These are phyloP conservation scores for Tremellales sp. DNA, from an alignment of 1,284 basidiomycete genomes.

Conservation along the genomic window DNA sequence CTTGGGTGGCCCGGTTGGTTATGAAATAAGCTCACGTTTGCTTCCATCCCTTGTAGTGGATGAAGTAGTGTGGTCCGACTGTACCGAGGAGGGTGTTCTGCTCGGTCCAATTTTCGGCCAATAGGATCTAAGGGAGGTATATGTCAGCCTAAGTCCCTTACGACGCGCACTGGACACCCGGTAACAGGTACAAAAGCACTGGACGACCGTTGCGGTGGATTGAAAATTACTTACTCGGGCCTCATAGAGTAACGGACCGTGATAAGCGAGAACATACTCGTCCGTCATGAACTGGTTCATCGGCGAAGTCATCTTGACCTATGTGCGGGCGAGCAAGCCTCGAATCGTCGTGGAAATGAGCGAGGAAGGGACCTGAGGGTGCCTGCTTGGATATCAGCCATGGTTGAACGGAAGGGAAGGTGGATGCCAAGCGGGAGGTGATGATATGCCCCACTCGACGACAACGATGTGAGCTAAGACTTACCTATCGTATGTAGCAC, in stretches of 20 bases:
- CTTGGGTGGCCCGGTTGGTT: background rate
- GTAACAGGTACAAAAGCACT: background rate
- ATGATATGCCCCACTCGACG: no score
- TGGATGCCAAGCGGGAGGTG: no score
- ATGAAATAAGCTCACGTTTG: constrained; percentile 66
- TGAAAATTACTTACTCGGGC: constrained; percentile 61
- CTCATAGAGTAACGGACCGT: constrained; percentile 90
- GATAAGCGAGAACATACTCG: constrained; percentile 88
- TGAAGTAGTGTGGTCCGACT: constrained; percentile 80
- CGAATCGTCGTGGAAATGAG: background rate
- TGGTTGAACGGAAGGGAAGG: background rate
- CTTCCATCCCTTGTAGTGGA: constrained; percentile 99
- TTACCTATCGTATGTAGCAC: no score
- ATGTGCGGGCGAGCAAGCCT: constrained; percentile 1
- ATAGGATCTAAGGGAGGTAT: constrained; percentile 72
- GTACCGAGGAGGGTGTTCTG: constrained; percentile 62
- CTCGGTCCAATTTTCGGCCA: constrained; percentile 71
- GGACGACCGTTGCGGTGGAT: constrained; percentile 8
- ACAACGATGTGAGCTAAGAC: no score
- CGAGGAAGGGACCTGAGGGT: background rate
- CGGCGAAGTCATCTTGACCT: constrained; percentile 19
- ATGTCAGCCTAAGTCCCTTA: background rate
- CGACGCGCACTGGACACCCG: background rate
- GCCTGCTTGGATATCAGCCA: background rate
- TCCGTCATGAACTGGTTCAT: constrained; percentile 51